phyloP scores from a whole-genome alignment of 176 grass and related monocot genomes.

The Neostapfia colusana region DNA sequence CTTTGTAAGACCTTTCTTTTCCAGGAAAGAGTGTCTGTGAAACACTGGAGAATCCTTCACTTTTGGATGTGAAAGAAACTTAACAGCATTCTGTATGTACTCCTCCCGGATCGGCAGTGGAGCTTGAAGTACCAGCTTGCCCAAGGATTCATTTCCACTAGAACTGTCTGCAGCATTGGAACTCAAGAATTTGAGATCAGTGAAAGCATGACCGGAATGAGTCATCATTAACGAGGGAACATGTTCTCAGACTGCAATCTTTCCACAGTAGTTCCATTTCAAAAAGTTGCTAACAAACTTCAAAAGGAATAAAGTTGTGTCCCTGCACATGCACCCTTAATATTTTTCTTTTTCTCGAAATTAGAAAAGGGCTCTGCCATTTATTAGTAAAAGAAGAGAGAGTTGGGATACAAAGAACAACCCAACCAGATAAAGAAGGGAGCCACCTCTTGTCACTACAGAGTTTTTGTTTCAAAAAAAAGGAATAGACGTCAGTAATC shows the following conservation, averaged over 20 bases:
- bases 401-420: neutral
- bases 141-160: constrained; percentile 19
- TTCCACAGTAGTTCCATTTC: neutral
- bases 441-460: neutral
- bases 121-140: constrained; percentile 37
- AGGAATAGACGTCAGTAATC: too few species aligned
- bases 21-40: constrained; percentile 77
- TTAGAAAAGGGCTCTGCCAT: neutral
- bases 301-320: neutral
- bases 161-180: constrained; percentile 29
- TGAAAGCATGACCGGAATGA: neutral
- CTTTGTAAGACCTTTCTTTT: constrained; percentile 78
- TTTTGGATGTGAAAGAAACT: constrained; percentile 87
- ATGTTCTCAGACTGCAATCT: neutral
- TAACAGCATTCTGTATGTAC: constrained; percentile 81
- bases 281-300: constrained; percentile 7
- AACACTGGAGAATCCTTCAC: constrained; percentile 69
- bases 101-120: constrained; percentile 64
- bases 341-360: neutral
- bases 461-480: neutral
- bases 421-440: neutral
- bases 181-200: neutral
- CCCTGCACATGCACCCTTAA: neutral
- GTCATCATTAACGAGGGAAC: neutral
- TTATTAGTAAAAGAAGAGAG: neutral